A percentile compares a stretch with the other conserved stretches of the same genome.
Evolutionary conservation across 192 early-diverging fungal genomes (phyloP).

Genomic region (Dispira parvispora): DNA sequence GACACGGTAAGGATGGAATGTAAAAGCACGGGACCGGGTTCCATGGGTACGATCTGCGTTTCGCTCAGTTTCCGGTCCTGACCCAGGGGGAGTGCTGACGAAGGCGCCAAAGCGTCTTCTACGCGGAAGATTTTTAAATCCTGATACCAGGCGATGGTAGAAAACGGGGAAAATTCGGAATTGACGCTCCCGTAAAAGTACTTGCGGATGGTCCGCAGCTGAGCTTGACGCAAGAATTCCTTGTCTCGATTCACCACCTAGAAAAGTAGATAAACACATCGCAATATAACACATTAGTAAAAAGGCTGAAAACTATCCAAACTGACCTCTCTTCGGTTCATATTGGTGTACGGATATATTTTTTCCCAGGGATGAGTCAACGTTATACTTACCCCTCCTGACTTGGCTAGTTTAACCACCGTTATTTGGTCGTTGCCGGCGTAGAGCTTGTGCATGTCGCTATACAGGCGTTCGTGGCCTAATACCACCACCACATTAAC

Average conservation of each 20-base stretch:
- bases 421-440: constrained; percentile 29
- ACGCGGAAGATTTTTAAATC: constrained; percentile 66
- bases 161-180: constrained; percentile 66
- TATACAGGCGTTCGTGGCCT: constrained; percentile 88
- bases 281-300: no score
- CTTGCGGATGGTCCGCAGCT: constrained; percentile 60
- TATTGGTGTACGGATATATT: background rate
- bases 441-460: constrained; percentile 47
- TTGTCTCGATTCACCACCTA: constrained; percentile 79
- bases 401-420: constrained; percentile 78
- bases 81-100: constrained; percentile 82
- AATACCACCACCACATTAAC: constrained; percentile 77
- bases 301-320: no score
- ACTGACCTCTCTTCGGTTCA: no score
- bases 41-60: constrained; percentile 64
- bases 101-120: constrained; percentile 63
- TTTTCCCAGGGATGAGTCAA: background rate
- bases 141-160: constrained; percentile 55
- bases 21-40: constrained; percentile 57
- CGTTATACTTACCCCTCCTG: constrained; percentile 60
- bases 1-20: constrained; percentile 80
- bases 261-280: no score
- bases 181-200: constrained; percentile 89
- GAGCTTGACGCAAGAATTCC: constrained; percentile 42
- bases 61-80: constrained; percentile 59